A percentile compares a stretch with the other conserved stretches of the same genome.
Conservation (phyloP, 2,329 filamentous ascomycete genomes). For the Cladosporium colombiae region DNA sequence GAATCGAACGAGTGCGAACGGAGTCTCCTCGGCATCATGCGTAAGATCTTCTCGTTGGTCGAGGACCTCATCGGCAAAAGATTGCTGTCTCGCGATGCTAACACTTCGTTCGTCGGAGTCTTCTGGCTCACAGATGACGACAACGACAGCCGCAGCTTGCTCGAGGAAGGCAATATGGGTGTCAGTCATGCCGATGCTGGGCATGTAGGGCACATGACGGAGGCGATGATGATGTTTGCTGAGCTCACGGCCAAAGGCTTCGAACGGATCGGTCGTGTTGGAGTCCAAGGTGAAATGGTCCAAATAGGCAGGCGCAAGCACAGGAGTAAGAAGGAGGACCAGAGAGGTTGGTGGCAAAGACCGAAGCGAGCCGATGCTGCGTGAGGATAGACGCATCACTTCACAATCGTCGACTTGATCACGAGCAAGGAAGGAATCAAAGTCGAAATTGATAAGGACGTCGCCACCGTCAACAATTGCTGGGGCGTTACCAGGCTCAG, state of each 20-base stretch:
- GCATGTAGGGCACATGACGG: constrained; percentile 71
- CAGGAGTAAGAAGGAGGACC: constrained; percentile 50
- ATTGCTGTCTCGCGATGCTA: neutral
- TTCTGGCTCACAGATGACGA: constrained; percentile 51
- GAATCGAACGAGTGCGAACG: constrained; percentile 12
- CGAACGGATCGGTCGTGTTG: constrained; percentile 65
- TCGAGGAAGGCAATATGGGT: constrained; percentile 65
- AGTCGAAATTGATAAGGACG: neutral
- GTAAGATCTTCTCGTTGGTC: neutral
- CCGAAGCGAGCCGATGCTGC: constrained; percentile 31
- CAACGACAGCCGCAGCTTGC: constrained; percentile 60
- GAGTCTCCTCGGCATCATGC: neutral
- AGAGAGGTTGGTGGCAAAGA: constrained; percentile 41
- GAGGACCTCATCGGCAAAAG: neutral
- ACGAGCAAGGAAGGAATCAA: neutral
- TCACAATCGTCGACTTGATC: constrained; percentile 10
- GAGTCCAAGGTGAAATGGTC: constrained; percentile 39
- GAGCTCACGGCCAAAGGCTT: constrained; percentile 66
- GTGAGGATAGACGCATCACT: constrained; percentile 17
- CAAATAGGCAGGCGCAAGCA: constrained; percentile 22
- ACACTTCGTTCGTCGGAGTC: neutral
- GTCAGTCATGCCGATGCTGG: constrained; percentile 62
- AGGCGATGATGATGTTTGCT: constrained; percentile 61
- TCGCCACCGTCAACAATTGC: neutral
- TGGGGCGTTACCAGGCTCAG: neutral